Conservation (phyloP, 345 rosid species). For the Durio zibethinus region DNA sequence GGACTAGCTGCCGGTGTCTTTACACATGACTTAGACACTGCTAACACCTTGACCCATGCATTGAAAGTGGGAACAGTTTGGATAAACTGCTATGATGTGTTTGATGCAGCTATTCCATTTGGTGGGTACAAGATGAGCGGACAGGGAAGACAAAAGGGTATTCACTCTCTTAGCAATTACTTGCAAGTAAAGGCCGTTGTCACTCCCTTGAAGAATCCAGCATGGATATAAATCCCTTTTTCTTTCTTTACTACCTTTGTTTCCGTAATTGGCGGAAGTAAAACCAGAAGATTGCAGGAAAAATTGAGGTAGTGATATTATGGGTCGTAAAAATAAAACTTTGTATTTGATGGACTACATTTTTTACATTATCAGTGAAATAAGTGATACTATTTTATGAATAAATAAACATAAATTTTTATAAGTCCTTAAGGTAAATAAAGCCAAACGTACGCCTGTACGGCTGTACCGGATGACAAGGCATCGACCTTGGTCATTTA, state of each 20-base stretch:
- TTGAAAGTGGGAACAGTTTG: constrained; percentile 59
- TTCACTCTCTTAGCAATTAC: constrained; percentile 53
- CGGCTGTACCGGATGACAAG: no score
- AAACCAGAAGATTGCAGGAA: neutral
- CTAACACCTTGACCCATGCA: constrained; percentile 57
- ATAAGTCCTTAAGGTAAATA: no score
- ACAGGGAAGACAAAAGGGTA: constrained; percentile 60
- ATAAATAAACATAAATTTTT: no score
- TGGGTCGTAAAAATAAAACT: no score
- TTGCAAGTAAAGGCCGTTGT: constrained; percentile 77
- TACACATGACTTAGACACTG: constrained; percentile 57
- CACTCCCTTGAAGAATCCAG: constrained; percentile 54
- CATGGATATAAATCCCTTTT: constrained; percentile 42
- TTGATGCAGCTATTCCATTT: constrained; percentile 70
- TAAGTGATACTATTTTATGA: no score
- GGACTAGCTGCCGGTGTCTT: constrained; percentile 70
- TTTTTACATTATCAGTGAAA: no score
- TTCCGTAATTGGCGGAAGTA: neutral
- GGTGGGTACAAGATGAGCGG: constrained; percentile 86
- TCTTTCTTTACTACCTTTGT: neutral
- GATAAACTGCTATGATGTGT: constrained; percentile 60
- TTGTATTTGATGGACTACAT: no score
- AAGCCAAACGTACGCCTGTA: no score
- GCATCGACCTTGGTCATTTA: no score
- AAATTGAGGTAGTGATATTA: neutral